Base-by-base conservation (phyloP, 192 early-diverging fungal genomes). In the Rhizophlyctis rosea region DNA sequence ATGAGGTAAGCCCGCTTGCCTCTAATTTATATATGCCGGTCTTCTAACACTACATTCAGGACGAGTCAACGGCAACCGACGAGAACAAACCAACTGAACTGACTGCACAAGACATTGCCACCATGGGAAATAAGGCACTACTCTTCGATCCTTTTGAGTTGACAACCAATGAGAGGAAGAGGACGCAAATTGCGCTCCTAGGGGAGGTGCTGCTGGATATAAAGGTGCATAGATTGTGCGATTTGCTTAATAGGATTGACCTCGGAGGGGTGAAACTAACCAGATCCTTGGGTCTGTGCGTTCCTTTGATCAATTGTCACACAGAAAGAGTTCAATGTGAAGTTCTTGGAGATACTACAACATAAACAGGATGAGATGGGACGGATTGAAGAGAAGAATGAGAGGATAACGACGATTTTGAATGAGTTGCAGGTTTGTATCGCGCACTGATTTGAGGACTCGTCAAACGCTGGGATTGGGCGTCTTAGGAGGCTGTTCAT, bases 331-430 rank as follows among this genome's bases (percentile, higher is more conserved):
- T 85, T 79, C 63, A 83, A 85, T 44, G 62, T 47, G 14, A 73
- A 62, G 32, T 86, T 86, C 47, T 63, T 67, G 54, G 76, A 81
- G 25, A 47, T 76, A 24, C 50, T 64, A 23, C 72, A 74, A 39
- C 28, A 64, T 13, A 86, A 86, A 49, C 53, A 62, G 34, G 82
- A 86, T 57, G 80, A 78, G 36, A 80, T 85, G 28, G 31, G 60
- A 3, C 77, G 75, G 58, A 84, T 85, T 57, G 83, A 85, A 30
- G 83, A 85, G 27, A 86, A 80, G 50, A 80, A 81, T 49, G 83
- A 85, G 34, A 58, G 83, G 28, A 78, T 81, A 14, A 24, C 47
- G 4, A 59, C 72, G 2, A 85, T 85, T 32, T 65, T 79, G 52
- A 59, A 52, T 0, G 77, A 85, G 62, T 56, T 85, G 31, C 57